Evolutionary conservation across 768 basidiomycete genomes (phyloP), one percentile per base, ranked within the genome.

Genomic region (Tephrocybe sp.): DNA sequence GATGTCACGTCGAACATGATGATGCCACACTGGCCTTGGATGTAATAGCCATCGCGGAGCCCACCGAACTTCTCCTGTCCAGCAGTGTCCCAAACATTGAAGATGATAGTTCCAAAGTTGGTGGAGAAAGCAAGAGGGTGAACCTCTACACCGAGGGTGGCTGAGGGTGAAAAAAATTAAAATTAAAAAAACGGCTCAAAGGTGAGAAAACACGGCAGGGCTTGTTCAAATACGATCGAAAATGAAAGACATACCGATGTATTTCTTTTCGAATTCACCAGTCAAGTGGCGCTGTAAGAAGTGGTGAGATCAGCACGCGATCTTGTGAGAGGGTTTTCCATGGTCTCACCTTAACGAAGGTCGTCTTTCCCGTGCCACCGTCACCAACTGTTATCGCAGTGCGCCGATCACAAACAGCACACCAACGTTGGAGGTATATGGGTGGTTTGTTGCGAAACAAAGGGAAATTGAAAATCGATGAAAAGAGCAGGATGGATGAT

Each of bases 1-100:
- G 97, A 97, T 53, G 97, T 98, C 58, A 98, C 96, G 65, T 93
- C 97, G 78, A 98, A 98, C 97, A 99, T 98, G 85, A 99, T 98
- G 80, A 99, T 98, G 63, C 97, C 97, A 67, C 94, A 98, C 73
- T 99, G 97, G 63, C 94, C 94, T 74, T 95, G 92, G 68, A 93
- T 93, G 73, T 93, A 93, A 73, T 93, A 94, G 40, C 95, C 94
- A 73, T 97, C 94, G 58, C 94, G 90, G 56, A 98, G 89, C 66
- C 94, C 95, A 76, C 96, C 97, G 61, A 99, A 99, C 78, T 98
- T 99, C 76, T 99, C 97, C 79, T 99, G 97, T 38, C 97, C 97
- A 48, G 97, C 97, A 26, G 97, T 99, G 71, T 99, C 97, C 97
- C 97, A 99, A 48, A 98, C 96, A 69, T 98, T 98, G 85, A 99